These are phyloP conservation scores for Lentinula boryana DNA, from an alignment of 768 basidiomycete genomes.

Conservation along the genomic window DNA sequence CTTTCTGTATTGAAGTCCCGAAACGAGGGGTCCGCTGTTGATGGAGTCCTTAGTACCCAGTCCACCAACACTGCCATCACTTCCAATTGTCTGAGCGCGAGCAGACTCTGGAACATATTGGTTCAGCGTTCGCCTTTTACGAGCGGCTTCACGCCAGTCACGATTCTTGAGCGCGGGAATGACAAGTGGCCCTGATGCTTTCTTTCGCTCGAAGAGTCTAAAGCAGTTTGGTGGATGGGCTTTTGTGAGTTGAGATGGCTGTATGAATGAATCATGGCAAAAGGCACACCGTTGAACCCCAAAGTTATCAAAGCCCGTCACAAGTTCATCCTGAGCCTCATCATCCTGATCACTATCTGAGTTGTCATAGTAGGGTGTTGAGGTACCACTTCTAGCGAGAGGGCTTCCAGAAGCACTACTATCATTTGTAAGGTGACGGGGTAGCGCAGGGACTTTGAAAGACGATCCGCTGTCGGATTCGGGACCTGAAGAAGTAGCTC, in stretches of 20 bases:
- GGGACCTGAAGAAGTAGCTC: constrained; percentile 54
- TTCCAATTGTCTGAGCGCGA: constrained; percentile 40
- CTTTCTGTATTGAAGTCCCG: constrained; percentile 57
- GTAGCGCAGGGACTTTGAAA: constrained; percentile 59
- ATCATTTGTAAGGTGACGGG: constrained; percentile 41
- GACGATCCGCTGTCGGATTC: constrained; percentile 49
- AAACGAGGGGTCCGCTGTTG: constrained; percentile 67
- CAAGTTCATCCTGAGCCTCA: constrained; percentile 54
- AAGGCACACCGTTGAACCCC: constrained; percentile 82
- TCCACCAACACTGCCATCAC: constrained; percentile 72
- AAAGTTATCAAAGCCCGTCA: constrained; percentile 66
- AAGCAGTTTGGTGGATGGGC: constrained; percentile 22
- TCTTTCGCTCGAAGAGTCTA: constrained; percentile 42
- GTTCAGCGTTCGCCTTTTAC: constrained; percentile 48
- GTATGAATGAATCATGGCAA: constrained; percentile 16
- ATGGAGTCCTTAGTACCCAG: constrained; percentile 70
- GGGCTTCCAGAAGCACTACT: constrained; percentile 47
- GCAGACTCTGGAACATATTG: constrained; percentile 66
- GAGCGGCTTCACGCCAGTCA: constrained; percentile 83
- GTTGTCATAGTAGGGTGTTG: constrained; percentile 40
- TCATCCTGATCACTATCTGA: constrained; percentile 62
- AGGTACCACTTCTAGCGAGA: constrained; percentile 41
- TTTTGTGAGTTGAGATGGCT: constrained; percentile 74
- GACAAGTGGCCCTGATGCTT: constrained; percentile 59
- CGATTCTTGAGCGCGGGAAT: constrained; percentile 84